A percentile compares a stretch with the other conserved stretches of the same genome.
Evolutionary conservation across 768 basidiomycete species (phyloP).

Genomic region (Lentinus brumalis): DNA sequence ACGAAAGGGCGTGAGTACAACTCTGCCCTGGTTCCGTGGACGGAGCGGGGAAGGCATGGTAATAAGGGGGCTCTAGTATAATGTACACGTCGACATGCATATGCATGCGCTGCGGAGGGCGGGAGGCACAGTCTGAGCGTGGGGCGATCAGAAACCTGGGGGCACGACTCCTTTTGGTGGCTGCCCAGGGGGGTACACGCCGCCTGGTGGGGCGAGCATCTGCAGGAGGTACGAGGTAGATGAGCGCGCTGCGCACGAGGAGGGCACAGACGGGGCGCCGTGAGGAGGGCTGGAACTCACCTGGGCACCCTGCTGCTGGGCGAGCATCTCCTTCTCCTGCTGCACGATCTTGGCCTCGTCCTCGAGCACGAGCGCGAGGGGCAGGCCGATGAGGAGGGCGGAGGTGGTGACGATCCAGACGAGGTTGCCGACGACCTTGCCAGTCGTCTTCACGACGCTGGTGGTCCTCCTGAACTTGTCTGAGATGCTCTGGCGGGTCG

Average conservation of each 20-base stretch:
- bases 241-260: conserved; percentile 5
- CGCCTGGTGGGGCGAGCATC: conserved; percentile 67
- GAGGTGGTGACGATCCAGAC: conserved; percentile 96
- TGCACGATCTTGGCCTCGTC: conserved; percentile 94
- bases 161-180: conserved; percentile 66
- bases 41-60: conserved; percentile 17
- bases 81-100: conserved; percentile 17
- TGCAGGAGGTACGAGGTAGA: conserved; percentile 29
- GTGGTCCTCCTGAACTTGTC: conserved; percentile 62
- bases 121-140: conserved; percentile 4
- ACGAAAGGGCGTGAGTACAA: conserved; percentile 8
- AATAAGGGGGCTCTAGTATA: conserved; percentile 22
- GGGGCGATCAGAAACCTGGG: conserved; percentile 70
- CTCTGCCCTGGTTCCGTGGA: conserved; percentile 9
- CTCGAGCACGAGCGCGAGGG: conserved; percentile 90
- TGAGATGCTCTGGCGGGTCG: conserved; percentile 77
- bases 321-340: conserved; percentile 92
- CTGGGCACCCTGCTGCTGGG: conserved; percentile 91
- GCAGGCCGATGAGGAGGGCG: conserved; percentile 90
- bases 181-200: conserved; percentile 52
- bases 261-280: conserved; percentile 27
- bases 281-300: conserved; percentile 4
- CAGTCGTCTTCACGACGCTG: conserved; percentile 62
- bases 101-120: conserved; percentile 8
- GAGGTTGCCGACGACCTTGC: conserved; percentile 79